Base-by-base conservation (phyloP, 1,284 basidiomycete genomes). In the Trametes pubescens region DNA sequence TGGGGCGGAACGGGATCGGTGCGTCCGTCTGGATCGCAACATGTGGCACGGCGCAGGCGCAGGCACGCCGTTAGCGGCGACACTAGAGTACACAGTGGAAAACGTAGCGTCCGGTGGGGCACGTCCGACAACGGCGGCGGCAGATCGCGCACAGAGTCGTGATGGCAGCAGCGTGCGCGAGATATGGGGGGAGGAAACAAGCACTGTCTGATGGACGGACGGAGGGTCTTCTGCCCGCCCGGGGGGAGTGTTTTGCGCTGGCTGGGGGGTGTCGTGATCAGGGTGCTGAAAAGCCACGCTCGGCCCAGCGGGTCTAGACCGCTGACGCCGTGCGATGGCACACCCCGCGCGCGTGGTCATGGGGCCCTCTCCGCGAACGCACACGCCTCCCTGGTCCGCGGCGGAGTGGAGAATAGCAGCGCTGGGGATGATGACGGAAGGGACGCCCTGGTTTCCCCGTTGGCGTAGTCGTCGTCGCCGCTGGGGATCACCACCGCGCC, bases 401-500 rank as follows among this genome's bases (percentile, higher is more conserved):
- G 51, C 46, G 51, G n/a, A 29, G 29, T 32, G 49, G 38, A 40
- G 49, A 53, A 16, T 4, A 18, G 8, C 26, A 18, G 51, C 37
- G n/a, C n/a, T n/a, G n/a, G n/a, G n/a, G n/a, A n/a, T 21, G 58
- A 63, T 65, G 67, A 65, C 62, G 67, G 32, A 52, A 65, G 26
- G 51, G 22, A 21, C 11, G 40, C 67, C 62, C 67, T 58, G 43
- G 53, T 68, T 64, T 66, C 32, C 21, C 21, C 47, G 29, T 32
- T 48, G 35, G 51, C 48, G 57, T 37, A 29, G 38, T 21, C 37
- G 14, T 16, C 44, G 48, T 35, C 52, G 40, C 9, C 16, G 48
- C 14, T 3, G 32, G n/a, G 6, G 44, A 26, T 68, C 65, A 68
- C 67, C 67, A 68, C 13, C 67, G 64, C 47, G 64, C 53, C 55